Base-by-base conservation (phyloP, 345 rosid species). In the Limnanthes douglasii region DNA sequence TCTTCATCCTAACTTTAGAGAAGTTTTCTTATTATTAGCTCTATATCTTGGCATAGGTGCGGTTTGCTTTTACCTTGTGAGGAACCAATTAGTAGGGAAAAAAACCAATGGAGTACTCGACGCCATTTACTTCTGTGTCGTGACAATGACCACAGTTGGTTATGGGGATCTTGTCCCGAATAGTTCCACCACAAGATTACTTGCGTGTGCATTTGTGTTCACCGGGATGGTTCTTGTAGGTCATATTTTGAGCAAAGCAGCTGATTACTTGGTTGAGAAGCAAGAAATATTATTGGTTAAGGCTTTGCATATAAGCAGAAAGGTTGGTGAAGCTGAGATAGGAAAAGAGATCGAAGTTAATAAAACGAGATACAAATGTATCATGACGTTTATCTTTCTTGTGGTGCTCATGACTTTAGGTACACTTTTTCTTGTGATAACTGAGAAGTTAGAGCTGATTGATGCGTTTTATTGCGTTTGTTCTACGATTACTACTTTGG, bases 121-220 rank as follows among this genome's bases (percentile, higher is more conserved):
- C 49, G 63, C 98, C 7, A 6, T 77, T 13, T 90, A 83, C 45
- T 79, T 83, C 54, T 72, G 82, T 39, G 44, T 79, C 0, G 94
- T 79, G 11, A 90, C 94, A 2, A 83, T 90, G 98, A 90, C 98
- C 22, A 79, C 86, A 0, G 90, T 90, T 14, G 95, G 98, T 38
- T 90, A 90, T 33, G 95, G 98, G 21, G 98, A 90, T 70, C 86
- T 90, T 5, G 84, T 79, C 21, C 98, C 95, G 5, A 41, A 39
- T 24, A 77, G 67, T 27, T 41, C 39, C 31, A 24, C 45, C n/a
- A 42, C 71, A 0, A 79, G 79, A 46, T 64, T 90, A 32, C 72
- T 90, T 11, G 79, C 92, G 33, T 79, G 82, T 43, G 56, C 58
- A 8, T 88, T 66, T 58, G 95, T 90, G 54, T 90, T 83, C 68